Evolutionary conservation across 129 eudicot genomes (phyloP), one percentile per base, ranked within the genome.

Genomic region (Escallonia rubra): DNA sequence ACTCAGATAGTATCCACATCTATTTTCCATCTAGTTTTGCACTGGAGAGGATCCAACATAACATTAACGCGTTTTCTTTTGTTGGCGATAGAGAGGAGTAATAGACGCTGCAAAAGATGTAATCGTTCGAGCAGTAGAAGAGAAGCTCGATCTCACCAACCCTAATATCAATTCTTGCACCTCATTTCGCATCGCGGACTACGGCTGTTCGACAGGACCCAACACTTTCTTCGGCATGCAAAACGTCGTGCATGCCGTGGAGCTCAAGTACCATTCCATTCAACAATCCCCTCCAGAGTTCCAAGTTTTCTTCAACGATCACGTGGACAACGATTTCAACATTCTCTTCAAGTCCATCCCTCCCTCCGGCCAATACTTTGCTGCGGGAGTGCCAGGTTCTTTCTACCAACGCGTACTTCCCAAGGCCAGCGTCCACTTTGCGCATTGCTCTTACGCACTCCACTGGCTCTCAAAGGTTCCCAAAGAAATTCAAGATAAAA

Each of bases 301-400:
- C 46, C 77, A 73, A 2, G 71, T 73, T 64, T 73, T 73, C 59
- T 73, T 73, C 55, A 73, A 56, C 11, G 77, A 73, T 44, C 69
- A 73, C 14, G 46, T 64, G 3, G 45, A 41, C 57, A 73, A 73
- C 16, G 77, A 73, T 57, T 73, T 73, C 58, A 64, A 73, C 71
- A 64, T 63, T 63, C 65, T 73, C 11, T 73, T 73, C 57, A 34
- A 41, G 4, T 65, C 78, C 41, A 72, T 73, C n/a, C 78, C 78
- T 39, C 66, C 66, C 34, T 4, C 15, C 34, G 59, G 66, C 13
- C 52, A 57, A 2, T 73, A 73, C 43, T 43, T 16, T n/a, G 78
- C 78, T 0, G 60, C 72, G n/a, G 78, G 78, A 6, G 66, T 73
- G 34, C 72, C 78, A 6, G 72, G 78, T n/a, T 62, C 78, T 47